These are phyloP conservation scores for Ambrosiella cleistominuta DNA, from an alignment of 2,329 filamentous ascomycete species.

Conservation along the genomic window DNA sequence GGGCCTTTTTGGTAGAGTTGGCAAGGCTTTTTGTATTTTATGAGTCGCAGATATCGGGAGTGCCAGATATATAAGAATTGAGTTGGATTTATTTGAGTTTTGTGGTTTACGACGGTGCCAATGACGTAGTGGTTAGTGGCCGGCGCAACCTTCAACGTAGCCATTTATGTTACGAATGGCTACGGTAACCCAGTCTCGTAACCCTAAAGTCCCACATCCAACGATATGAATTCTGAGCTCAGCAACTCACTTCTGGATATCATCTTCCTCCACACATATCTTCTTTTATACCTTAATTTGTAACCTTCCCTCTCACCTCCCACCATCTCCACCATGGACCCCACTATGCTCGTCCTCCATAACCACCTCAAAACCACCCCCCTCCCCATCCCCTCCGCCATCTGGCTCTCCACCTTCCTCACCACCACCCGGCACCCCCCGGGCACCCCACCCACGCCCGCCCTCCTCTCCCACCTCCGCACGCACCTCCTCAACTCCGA, in stretches of 20 bases:
- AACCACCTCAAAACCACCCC: slow-evolving; percentile 32
- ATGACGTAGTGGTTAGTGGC: too few relatives aligned
- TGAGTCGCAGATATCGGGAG: not conserved
- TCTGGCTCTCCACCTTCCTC: slow-evolving; percentile 49
- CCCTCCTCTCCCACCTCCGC: slow-evolving; percentile 60
- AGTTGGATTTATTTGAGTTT: too few relatives aligned
- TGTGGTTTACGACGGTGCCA: too few relatives aligned
- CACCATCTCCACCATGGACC: slow-evolving; percentile 18
- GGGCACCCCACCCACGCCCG: slow-evolving; percentile 48
- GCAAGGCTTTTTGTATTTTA: not conserved
- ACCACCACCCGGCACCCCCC: slow-evolving; percentile 27
- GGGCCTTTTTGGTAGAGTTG: not conserved
- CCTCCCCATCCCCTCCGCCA: slow-evolving; percentile 31
- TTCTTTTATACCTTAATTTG: not conserved
- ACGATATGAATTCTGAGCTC: not conserved
- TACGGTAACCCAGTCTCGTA: not conserved
- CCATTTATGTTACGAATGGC: not conserved
- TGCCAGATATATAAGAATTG: not conserved
- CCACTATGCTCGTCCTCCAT: slow-evolving; percentile 29
- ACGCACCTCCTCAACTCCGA: slow-evolving; percentile 66
- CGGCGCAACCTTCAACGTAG: not conserved
- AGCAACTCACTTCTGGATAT: not conserved
- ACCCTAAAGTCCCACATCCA: not conserved
- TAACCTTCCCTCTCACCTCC: not conserved
- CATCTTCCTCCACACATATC: not conserved